Percentiles rank a stretch among this genome's conserved stretches.
Evolutionary conservation across 345 rosid genomes (phyloP).

Genomic region (Cardamine resedifolia): DNA sequence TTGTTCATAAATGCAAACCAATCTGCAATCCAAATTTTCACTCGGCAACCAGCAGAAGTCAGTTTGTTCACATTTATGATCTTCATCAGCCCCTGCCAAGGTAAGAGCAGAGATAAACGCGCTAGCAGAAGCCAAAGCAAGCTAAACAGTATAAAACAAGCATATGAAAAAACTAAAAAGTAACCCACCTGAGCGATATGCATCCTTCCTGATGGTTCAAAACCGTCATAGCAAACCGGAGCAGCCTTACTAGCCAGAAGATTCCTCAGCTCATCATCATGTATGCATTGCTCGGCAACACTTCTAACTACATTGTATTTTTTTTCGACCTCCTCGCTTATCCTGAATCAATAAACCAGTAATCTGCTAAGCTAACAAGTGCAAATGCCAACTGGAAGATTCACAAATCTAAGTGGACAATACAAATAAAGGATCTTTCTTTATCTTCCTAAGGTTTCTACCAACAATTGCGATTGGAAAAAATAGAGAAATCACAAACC

Average conservation of each 20-base stretch:
- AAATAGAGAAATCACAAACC: background rate
- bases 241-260: conserved; percentile 4
- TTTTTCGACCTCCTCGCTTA: background rate
- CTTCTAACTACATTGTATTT: background rate
- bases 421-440: background rate
- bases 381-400: background rate
- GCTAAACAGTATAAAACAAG: background rate
- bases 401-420: background rate
- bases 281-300: conserved; percentile 1
- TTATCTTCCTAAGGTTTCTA: background rate
- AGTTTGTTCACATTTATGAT: conserved; percentile 66
- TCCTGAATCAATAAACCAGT: background rate
- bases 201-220: conserved; percentile 21
- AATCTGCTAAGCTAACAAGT: background rate
- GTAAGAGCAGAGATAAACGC: background rate
- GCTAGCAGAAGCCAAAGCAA: background rate
- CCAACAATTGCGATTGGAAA: background rate
- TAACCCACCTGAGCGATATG: conserved; percentile 1
- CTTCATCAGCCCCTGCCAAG: conserved; percentile 74
- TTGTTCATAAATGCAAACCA: conserved; percentile 27
- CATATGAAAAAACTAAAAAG: background rate
- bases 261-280: conserved; percentile 10
- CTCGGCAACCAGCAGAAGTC: conserved; percentile 78
- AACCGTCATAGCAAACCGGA: background rate
- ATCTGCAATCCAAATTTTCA: conserved; percentile 83